phyloP scores from a whole-genome alignment of 108 stramenopile genomes.

The Nitzschia palea region DNA sequence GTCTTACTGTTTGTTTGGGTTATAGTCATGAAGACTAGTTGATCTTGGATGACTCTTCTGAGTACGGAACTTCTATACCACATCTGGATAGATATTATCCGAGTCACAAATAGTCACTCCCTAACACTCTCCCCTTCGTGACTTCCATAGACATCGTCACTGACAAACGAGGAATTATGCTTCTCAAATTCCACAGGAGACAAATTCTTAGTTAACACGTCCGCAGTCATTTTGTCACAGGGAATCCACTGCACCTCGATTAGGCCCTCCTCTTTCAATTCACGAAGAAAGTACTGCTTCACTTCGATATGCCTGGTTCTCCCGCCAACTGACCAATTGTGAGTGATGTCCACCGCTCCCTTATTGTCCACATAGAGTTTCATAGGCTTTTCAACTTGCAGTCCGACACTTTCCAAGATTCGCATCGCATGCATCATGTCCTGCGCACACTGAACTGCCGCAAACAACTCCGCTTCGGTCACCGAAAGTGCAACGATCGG shows the following conservation, averaged over 20 bases:
- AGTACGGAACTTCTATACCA: too few species aligned
- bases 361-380: slow-evolving; percentile 34
- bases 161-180: not conserved
- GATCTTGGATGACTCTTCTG: too few species aligned
- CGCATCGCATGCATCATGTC: slow-evolving; percentile 10
- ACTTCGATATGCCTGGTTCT: slow-evolving; percentile 12
- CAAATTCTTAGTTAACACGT: slow-evolving; percentile 3
- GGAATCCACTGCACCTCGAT: not conserved
- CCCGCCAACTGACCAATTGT: slow-evolving; percentile 6
- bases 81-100: too few species aligned
- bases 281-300: not conserved
- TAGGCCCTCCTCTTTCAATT: not conserved
- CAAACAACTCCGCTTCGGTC: slow-evolving; percentile 13
- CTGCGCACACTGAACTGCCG: too few species aligned
- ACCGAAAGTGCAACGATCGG: not conserved
- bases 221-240: not conserved
- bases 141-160: not conserved
- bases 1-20: too few species aligned
- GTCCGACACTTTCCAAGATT: not conserved
- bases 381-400: slow-evolving; percentile 24
- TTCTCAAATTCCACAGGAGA: not conserved
- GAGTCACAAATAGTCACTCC: too few species aligned
- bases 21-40: too few species aligned
- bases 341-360: slow-evolving; percentile 17
- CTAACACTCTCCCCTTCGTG: too few species aligned